Base-by-base conservation (phyloP, 352 stramenopile genomes). In the Pythium sp. region DNA sequence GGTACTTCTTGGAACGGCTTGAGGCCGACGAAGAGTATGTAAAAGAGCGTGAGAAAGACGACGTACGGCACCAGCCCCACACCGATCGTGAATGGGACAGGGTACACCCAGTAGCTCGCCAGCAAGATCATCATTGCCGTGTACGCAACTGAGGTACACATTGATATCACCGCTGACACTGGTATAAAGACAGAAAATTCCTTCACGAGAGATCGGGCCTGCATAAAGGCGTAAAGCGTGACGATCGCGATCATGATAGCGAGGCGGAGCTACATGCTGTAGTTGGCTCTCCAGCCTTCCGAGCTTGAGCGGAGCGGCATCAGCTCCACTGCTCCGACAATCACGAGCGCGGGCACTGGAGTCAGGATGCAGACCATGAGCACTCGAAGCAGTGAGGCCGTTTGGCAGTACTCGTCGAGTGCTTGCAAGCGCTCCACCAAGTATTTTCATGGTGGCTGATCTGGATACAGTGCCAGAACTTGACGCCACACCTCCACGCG, bases 51-150 rank as follows among this genome's bases (percentile, higher is more conserved):
- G n/a, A 63, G 3, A 20, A n/a, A 38, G 11, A 63, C 38, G 24
- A 34, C 30, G 8, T 26, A 38, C 0, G 68, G 70, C 8, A 67
- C 55, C 15, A 69, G 41, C 51, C 70, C 59, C 7, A 78, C 22
- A 1, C 75, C 55, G 15, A 72, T 49, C 2, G 60, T 69, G 36
- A 78, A 81, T 0, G 75, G 75, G n/a, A 78, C 55, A 18, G 70
- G 72, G 9, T 63, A 81, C 24, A 55, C 68, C 72, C 62, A 62
- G 8, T 59, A 32, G 20, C 6, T 57, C 20, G 69, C 64, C 9
- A 56, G 22, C 22, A 20, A 1, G n/a, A 32, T 32, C 59, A 77
- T 72, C 3, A 47, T 26, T 0, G 72, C 65, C 0, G 73, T 58
- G 5, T 66, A 65, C 43, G 46, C 28, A 2, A 26, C 43, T 20